phyloP scores from a whole-genome alignment of 2,329 filamentous ascomycete species.

The Xylaria sp. region DNA sequence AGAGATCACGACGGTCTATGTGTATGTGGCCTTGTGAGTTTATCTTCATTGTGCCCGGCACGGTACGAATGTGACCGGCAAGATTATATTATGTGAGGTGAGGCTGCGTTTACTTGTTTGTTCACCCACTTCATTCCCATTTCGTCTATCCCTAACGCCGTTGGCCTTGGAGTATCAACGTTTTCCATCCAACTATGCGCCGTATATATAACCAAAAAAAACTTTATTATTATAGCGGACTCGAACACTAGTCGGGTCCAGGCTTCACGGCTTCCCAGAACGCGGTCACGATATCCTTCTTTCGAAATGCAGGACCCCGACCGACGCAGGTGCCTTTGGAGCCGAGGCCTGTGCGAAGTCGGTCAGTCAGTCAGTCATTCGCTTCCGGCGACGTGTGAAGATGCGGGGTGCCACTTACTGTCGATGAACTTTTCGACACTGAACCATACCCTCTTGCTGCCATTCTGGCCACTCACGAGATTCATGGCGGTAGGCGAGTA shows the following conservation, averaged over 20 bases:
- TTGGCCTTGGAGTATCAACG: background rate
- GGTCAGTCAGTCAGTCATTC: slow-evolving; percentile 13
- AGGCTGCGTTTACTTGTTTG: slow-evolving; percentile 3
- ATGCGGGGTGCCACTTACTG: slow-evolving; percentile 7
- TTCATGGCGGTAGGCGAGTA: slow-evolving; percentile 13
- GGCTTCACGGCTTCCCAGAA: slow-evolving; percentile 40
- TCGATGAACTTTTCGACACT: slow-evolving; percentile 27
- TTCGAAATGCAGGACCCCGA: slow-evolving; percentile 39
- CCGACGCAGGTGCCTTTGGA: slow-evolving; percentile 37
- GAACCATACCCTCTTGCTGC: slow-evolving; percentile 27
- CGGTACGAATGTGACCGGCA: too few species aligned
- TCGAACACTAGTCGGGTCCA: slow-evolving; percentile 11
- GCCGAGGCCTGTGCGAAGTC: slow-evolving; percentile 33
- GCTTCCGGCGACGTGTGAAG: background rate
- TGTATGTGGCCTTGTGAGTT: too few species aligned
- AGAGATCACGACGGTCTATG: too few species aligned
- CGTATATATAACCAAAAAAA: background rate
- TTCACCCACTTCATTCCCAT: background rate
- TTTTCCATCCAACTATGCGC: background rate
- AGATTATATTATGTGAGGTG: too few species aligned
- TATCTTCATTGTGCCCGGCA: too few species aligned
- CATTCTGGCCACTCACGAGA: background rate
- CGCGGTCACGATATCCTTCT: slow-evolving; percentile 36
- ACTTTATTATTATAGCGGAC: background rate
- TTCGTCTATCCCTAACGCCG: slow-evolving; percentile 1